phyloP scores from a whole-genome alignment of 1,139 yeast species.

The Saccharomyces hybrid region DNA sequence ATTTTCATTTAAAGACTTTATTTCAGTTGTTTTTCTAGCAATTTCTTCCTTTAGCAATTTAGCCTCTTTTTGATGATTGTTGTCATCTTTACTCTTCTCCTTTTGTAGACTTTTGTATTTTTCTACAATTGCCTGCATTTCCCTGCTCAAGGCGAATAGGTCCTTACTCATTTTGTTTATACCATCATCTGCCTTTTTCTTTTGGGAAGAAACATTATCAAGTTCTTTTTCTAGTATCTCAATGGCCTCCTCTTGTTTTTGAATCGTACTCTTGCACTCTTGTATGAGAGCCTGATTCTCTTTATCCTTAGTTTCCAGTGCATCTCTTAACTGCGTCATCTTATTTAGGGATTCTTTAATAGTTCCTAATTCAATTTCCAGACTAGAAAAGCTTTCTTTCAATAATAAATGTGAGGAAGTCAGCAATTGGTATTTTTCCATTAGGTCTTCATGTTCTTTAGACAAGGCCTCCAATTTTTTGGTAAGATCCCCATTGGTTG shows the following conservation, averaged over 20 bases:
- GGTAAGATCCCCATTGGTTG: conserved; percentile 1
- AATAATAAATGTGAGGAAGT: conserved; percentile 7
- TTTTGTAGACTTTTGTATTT: conserved; percentile 39
- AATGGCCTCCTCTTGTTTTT: conserved; percentile 10
- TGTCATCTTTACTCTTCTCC: conserved; percentile 30
- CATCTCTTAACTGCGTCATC: conserved; percentile 11
- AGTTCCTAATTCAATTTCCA: conserved; percentile 9
- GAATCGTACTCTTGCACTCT: conserved; percentile 5
- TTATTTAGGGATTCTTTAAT: conserved; percentile 7
- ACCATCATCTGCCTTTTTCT: conserved; percentile 74
- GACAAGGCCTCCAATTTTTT: conserved; percentile 11
- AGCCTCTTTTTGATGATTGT: conserved; percentile 30
- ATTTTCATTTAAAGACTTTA: conserved; percentile 11
- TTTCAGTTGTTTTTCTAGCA: conserved; percentile 16
- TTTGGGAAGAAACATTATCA: conserved; percentile 33
- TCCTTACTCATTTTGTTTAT: conserved; percentile 88
- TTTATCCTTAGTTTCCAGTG: conserved; percentile 5
- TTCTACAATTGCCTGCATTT: conserved; percentile 48
- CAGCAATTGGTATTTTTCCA: conserved; percentile 8
- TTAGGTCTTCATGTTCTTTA: conserved; percentile 19
- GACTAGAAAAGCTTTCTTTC: conserved; percentile 5
- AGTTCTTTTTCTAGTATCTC: conserved; percentile 16
- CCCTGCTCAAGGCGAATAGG: conserved; percentile 56
- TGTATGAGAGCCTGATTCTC: conserved; percentile 7
- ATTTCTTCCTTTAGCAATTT: conserved; percentile 8